These are phyloP conservation scores for Dothideomycetes sp. DNA, from an alignment of 2,329 filamentous ascomycete species.

Conservation along the genomic window DNA sequence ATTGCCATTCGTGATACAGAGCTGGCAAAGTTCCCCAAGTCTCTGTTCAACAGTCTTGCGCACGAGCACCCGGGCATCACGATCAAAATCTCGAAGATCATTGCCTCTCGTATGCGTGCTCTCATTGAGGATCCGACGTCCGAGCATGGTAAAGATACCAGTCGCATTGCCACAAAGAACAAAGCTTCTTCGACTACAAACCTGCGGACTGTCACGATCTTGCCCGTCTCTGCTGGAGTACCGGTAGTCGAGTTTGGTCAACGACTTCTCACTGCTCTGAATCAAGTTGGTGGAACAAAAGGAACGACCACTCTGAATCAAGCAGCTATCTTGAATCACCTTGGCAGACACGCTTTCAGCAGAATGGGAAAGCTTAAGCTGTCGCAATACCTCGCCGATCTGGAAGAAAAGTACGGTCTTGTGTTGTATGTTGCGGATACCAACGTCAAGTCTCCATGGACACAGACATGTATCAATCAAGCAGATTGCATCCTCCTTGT, in stretches of 20 bases:
- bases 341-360: constrained; percentile 93
- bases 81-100: constrained; percentile 98
- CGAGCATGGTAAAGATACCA: constrained; percentile 54
- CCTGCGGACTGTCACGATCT: constrained; percentile 79
- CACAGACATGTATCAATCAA: constrained; percentile 92
- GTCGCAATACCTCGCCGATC: constrained; percentile 88
- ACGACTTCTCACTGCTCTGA: constrained; percentile 74
- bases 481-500: constrained; percentile 93
- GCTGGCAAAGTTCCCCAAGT: constrained; percentile 89
- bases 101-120: constrained; percentile 86
- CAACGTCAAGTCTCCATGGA: constrained; percentile 95
- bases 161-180: constrained; percentile 45
- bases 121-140: constrained; percentile 68
- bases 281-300: constrained; percentile 80
- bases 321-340: constrained; percentile 83
- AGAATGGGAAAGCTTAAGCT: constrained; percentile 95
- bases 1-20: constrained; percentile 97
- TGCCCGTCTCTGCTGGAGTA: constrained; percentile 84
- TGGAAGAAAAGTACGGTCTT: constrained; percentile 94
- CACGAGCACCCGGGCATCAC: constrained; percentile 97
- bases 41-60: constrained; percentile 92
- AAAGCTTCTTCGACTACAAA: constrained; percentile 82
- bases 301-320: constrained; percentile 90
- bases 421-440: constrained; percentile 96
- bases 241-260: constrained; percentile 94